A percentile compares a stretch with the other conserved stretches of the same genome.
These are phyloP conservation scores for Pilatotrama ljubarskyi DNA, from an alignment of 768 basidiomycete species.

Conservation along the genomic window DNA sequence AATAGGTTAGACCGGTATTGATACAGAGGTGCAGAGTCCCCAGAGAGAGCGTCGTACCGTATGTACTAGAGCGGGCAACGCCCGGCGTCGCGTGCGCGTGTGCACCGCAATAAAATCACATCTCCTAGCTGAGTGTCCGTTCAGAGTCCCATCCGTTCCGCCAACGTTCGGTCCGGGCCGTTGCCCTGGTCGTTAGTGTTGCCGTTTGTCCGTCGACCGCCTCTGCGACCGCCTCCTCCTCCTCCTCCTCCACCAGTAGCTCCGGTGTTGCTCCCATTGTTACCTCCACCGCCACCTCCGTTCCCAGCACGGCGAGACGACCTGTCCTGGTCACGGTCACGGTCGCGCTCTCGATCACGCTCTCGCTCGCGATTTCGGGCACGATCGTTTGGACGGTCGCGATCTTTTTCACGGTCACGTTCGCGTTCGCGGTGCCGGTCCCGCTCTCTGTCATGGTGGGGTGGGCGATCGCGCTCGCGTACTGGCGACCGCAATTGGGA, in stretches of 20 bases:
- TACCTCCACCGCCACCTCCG: constrained; percentile 39
- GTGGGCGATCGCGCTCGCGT: constrained; percentile 35
- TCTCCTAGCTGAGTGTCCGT: constrained; percentile 59
- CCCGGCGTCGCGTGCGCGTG: constrained; percentile 1
- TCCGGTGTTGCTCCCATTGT: constrained; percentile 30
- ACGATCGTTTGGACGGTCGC: constrained; percentile 36
- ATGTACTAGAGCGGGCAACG: constrained; percentile 25
- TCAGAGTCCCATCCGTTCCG: constrained; percentile 80
- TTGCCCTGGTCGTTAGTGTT: constrained; percentile 28
- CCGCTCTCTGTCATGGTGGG: constrained; percentile 36
- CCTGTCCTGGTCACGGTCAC: constrained; percentile 34
- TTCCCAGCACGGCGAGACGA: constrained; percentile 45
- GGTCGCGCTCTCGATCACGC: constrained; percentile 39
- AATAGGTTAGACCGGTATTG: constrained; percentile 24
- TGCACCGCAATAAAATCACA: constrained; percentile 13
- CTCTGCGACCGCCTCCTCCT: constrained; percentile 37
- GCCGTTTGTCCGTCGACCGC: constrained; percentile 21
- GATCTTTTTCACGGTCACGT: constrained; percentile 35
- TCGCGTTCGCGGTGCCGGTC: constrained; percentile 40
- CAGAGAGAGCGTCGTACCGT: constrained; percentile 28
- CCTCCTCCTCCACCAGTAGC: constrained; percentile 23
- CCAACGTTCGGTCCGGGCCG: constrained; percentile 75
- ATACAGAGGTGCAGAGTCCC: constrained; percentile 13
- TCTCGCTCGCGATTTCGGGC: constrained; percentile 38
- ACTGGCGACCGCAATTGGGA: constrained; percentile 43